A percentile compares a stretch with the other conserved stretches of the same genome.
Conservation (phyloP, 108 stramenopile genomes). For the Stephanodiscus triporus region DNA sequence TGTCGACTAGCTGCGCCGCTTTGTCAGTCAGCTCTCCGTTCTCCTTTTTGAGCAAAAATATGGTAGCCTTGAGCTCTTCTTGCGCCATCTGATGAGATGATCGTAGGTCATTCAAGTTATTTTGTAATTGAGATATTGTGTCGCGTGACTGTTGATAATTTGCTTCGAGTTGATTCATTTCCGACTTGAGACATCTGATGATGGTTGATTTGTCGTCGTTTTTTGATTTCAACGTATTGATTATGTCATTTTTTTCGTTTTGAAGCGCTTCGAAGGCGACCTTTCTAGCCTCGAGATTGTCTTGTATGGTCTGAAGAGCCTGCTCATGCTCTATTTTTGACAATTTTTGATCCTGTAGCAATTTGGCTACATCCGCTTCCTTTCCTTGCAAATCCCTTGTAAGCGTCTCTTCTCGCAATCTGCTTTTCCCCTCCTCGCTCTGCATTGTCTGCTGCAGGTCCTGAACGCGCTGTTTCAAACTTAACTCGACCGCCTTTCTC, state of each 20-base stretch:
- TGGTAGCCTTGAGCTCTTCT: constrained; percentile 10
- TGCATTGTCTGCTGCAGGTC: neutral
- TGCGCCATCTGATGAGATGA: constrained; percentile 10
- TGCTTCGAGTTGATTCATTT: constrained; percentile 7
- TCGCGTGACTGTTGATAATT: neutral
- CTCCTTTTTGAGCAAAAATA: constrained; percentile 12
- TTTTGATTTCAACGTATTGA: neutral
- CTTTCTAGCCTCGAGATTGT: neutral
- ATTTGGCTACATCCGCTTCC: neutral
- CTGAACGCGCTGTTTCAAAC: constrained; percentile 5
- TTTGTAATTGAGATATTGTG: neutral
- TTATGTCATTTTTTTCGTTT: neutral
- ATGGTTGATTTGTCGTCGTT: neutral
- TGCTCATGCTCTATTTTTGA: constrained; percentile 9
- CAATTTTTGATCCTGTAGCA: constrained; percentile 7
- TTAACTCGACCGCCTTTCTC: neutral
- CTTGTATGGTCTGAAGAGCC: constrained; percentile 4
- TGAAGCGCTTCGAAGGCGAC: neutral
- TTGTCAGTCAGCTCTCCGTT: constrained; percentile 6
- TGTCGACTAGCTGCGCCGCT: neutral
- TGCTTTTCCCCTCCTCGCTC: neutral
- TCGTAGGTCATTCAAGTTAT: neutral
- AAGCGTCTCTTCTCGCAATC: constrained; percentile 1
- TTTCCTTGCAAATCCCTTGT: neutral
- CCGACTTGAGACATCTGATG: constrained; percentile 1